These are phyloP conservation scores for Crotalaria pallida DNA, from an alignment of 306 rosid genomes.

Conservation along the genomic window DNA sequence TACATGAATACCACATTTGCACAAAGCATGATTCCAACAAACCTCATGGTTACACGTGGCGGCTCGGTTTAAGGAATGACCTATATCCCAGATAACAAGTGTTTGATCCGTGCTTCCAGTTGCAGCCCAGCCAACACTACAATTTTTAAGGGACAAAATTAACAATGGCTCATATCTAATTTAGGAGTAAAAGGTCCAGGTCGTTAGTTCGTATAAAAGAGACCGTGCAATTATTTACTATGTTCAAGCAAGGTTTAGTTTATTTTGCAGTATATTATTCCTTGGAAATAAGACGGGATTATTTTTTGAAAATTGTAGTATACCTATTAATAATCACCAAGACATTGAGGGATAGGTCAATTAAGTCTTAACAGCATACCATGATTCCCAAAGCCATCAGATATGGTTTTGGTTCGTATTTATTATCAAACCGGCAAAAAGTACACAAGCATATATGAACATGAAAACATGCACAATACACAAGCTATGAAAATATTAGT, in stretches of 20 bases:
- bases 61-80: constrained; percentile 51
- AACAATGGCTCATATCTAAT: background rate
- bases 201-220: background rate
- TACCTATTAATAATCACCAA: background rate
- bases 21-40: constrained; percentile 20
- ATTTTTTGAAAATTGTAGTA: background rate
- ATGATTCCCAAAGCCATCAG: background rate
- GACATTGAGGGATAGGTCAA: background rate
- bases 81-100: constrained; percentile 78
- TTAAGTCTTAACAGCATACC: background rate
- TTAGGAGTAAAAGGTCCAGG: background rate
- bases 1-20: background rate
- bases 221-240: background rate
- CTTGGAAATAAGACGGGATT: background rate
- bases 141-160: constrained; percentile 18
- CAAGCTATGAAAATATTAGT: background rate
- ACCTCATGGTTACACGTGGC: constrained; percentile 80
- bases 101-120: constrained; percentile 76
- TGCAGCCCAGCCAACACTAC: constrained; percentile 71
- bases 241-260: background rate
- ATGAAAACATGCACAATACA: background rate
- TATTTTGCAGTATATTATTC: background rate
- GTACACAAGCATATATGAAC: background rate
- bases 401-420: background rate
- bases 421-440: background rate